These are phyloP conservation scores for Hydnum rufescens DNA, from an alignment of 768 basidiomycete species.

Conservation along the genomic window DNA sequence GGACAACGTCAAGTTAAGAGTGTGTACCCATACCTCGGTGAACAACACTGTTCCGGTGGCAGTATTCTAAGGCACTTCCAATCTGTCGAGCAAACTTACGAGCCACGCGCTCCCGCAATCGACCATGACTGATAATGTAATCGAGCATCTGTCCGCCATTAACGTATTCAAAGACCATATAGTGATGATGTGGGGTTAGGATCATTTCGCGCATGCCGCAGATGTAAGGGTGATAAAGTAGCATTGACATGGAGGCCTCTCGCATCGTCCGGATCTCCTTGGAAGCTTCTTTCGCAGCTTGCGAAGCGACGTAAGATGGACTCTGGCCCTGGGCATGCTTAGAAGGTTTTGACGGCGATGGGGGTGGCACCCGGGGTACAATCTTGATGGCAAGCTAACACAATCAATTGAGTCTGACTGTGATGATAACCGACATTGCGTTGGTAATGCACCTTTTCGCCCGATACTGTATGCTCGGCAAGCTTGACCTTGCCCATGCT, in stretches of 20 bases:
- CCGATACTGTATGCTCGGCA: slow-evolving; percentile 69
- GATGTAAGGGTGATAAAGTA: slow-evolving; percentile 95
- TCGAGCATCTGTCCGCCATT: slow-evolving; percentile 99
- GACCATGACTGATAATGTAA: slow-evolving; percentile 96
- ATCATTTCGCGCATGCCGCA: slow-evolving; percentile 99
- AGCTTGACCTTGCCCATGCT: slow-evolving; percentile 99
- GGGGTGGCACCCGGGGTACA: slow-evolving; percentile 70
- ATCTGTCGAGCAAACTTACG: slow-evolving; percentile 97
- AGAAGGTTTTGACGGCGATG: slow-evolving; percentile 24
- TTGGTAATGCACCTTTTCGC: slow-evolving; percentile 53
- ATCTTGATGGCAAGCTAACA: slow-evolving; percentile 93
- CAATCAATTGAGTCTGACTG: not conserved
- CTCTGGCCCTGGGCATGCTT: slow-evolving; percentile 15
- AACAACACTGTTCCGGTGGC: slow-evolving; percentile 92
- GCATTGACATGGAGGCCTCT: slow-evolving; percentile 85
- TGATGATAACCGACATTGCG: not conserved
- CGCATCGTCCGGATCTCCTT: slow-evolving; percentile 94
- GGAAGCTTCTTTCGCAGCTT: slow-evolving; percentile 67
- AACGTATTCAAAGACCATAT: slow-evolving; percentile 98
- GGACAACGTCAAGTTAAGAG: not conserved
- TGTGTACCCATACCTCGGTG: slow-evolving; percentile 38
- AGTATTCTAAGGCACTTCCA: slow-evolving; percentile 88
- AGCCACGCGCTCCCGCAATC: slow-evolving; percentile 85
- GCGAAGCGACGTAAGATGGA: slow-evolving; percentile 38
- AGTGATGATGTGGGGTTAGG: slow-evolving; percentile 92